A percentile compares a stretch with the other conserved stretches of the same genome.
Conservation (phyloP, 2,329 filamentous ascomycete species). For the Daldinia eschscholtzii region DNA sequence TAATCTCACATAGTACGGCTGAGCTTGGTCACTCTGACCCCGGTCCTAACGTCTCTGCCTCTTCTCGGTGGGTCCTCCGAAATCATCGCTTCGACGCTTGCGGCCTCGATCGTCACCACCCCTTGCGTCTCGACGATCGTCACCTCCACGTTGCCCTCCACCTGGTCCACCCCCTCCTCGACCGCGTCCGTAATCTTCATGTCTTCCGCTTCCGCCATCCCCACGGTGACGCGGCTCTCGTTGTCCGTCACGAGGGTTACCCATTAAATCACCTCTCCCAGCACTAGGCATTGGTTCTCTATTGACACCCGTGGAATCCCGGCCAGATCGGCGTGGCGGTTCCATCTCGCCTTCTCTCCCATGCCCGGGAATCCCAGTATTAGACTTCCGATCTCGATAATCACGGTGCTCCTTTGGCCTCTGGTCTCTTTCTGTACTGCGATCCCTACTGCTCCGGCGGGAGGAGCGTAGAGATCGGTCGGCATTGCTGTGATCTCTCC, state of each 20-base stretch:
- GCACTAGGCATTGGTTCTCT: slow-evolving; percentile 43
- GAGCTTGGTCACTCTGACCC: slow-evolving; percentile 32
- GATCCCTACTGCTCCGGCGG: slow-evolving; percentile 65
- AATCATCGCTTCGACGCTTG: slow-evolving; percentile 65
- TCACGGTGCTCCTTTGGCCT: slow-evolving; percentile 54
- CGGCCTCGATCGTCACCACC: slow-evolving; percentile 56
- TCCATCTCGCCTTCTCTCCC: slow-evolving; percentile 51
- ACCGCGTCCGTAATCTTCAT: slow-evolving; percentile 51
- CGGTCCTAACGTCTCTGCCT: slow-evolving; percentile 60
- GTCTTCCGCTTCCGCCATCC: slow-evolving; percentile 49
- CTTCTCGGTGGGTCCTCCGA: slow-evolving; percentile 60
- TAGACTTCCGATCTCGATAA: slow-evolving; percentile 49
- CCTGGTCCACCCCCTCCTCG: slow-evolving; percentile 52
- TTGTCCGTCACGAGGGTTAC: slow-evolving; percentile 46
- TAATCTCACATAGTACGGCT: slow-evolving; percentile 29
- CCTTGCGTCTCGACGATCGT: slow-evolving; percentile 53
- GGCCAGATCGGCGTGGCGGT: slow-evolving; percentile 48
- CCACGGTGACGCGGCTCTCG: slow-evolving; percentile 52
- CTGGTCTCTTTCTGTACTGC: slow-evolving; percentile 61
- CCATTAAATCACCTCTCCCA: slow-evolving; percentile 45
- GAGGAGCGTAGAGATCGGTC: slow-evolving; percentile 57
- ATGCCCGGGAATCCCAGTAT: slow-evolving; percentile 45
- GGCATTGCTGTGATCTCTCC: slow-evolving; percentile 59
- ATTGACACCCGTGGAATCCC: slow-evolving; percentile 41
- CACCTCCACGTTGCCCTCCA: slow-evolving; percentile 54